Base-by-base conservation (phyloP, 805 yeast species). In the Kockiozyma suomiensis region DNA sequence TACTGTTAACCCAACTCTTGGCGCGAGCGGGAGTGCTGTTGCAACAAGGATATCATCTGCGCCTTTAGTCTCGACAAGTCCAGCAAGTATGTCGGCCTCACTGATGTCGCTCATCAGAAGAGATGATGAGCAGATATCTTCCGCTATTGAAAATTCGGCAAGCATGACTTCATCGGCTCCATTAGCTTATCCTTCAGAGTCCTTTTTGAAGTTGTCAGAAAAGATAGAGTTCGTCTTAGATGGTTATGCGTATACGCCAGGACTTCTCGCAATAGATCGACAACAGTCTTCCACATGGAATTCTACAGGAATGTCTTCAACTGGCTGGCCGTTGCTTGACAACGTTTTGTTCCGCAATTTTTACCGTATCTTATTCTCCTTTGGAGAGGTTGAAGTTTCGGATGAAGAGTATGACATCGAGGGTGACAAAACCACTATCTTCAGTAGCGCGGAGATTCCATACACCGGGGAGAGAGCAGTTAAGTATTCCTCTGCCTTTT, bases 311-410 rank as follows among this genome's bases (percentile, higher is more conserved):
- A 19, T 19, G n/a, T 51, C 65, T 10, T 15, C 37, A 4, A 28
- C 21, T 1, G 66, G 66, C 12, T 62, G 66, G 66, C 66, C 66
- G 7, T 28, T 62, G 21, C 30, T 56, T 23, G 48, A 62, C 10
- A 45, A 50, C 25, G 48, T 62, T 19, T 12, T 59, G 25, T 60
- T 60, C n/a, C 17, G 21, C 15, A 47, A 30, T 12, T 58, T 43
- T 30, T 43, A 55, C n/a, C 57, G 66, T 3, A 19, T 62, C 7
- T n/a, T 61, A 41, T 62, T 62, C 32, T 50, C 61, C 13, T 62
- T 51, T 28, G 66, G 66, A 12, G 47, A 41, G 8, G 52, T 61
- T 7, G 56, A 61, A 5, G 48, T 62, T 15, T 33, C 28, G 3
- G 2, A 13, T 19, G 25, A 25, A 6, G 50, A 26, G 10, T 62